phyloP scores from a whole-genome alignment of 345 rosid species.

The Citrus medica region DNA sequence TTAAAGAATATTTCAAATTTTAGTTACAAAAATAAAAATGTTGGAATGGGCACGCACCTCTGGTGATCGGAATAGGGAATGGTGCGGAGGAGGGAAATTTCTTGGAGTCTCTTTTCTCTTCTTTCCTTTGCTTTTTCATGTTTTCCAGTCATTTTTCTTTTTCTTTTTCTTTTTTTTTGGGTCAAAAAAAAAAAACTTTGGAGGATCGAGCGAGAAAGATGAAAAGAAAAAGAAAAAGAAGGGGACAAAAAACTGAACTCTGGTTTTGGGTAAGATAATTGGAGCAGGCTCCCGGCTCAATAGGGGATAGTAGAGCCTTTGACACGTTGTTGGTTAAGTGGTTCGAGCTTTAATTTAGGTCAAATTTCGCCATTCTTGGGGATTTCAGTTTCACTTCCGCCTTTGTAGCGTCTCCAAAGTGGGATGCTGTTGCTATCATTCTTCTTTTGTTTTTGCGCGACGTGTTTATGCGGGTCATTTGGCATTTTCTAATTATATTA shows the following conservation, averaged over 20 bases:
- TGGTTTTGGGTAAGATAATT: not conserved
- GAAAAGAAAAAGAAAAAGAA: not conserved
- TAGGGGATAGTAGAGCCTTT: not conserved
- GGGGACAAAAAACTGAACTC: not conserved
- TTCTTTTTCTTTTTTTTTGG: not conserved
- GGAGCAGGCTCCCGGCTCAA: not conserved
- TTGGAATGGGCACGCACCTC: slow-evolving; percentile 35
- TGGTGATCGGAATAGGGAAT: slow-evolving; percentile 94
- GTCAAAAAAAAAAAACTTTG: not conserved
- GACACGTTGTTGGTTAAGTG: slow-evolving; percentile 13
- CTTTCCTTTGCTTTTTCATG: slow-evolving; percentile 64
- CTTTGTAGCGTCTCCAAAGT: not conserved
- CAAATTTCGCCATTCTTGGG: slow-evolving; percentile 14
- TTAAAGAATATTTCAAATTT: not conserved
- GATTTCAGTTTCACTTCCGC: not conserved
- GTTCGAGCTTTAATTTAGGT: slow-evolving; percentile 16
- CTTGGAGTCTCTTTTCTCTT: slow-evolving; percentile 74
- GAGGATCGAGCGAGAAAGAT: not conserved
- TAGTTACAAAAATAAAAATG: not conserved
- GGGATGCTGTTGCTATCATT: not conserved
- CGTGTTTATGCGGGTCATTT: not conserved
- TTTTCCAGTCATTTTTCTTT: slow-evolving; percentile 41
- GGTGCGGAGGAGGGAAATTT: slow-evolving; percentile 82
- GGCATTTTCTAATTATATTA: too few species aligned
- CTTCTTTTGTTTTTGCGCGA: not conserved